phyloP scores from a whole-genome alignment of 2,329 filamentous ascomycete genomes.

The Diaporthe citrichinensis region DNA sequence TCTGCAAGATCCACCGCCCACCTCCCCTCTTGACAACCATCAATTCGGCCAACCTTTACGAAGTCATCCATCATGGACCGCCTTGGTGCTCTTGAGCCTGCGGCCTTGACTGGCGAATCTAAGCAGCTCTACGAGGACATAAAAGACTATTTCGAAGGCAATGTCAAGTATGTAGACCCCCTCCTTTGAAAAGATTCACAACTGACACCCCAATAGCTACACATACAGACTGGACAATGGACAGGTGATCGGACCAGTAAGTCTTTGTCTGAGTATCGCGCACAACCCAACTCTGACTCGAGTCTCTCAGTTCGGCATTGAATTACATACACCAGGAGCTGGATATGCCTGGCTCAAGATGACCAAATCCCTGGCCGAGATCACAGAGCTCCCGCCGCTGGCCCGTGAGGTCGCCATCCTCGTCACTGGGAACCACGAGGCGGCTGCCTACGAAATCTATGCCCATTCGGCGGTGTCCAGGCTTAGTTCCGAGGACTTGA shows the following conservation, averaged over 20 bases:
- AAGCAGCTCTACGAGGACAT: not conserved
- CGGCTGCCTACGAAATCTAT: not conserved
- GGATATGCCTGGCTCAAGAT: not conserved
- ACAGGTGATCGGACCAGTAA: not conserved
- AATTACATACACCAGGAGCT: not conserved
- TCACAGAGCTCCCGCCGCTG: not conserved
- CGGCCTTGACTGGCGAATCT: not conserved
- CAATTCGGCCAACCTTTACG: not conserved
- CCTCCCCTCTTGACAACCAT: not conserved
- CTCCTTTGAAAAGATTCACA: not conserved
- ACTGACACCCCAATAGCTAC: not conserved
- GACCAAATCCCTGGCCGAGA: not conserved
- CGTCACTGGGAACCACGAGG: not conserved
- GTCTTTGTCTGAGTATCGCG: not conserved
- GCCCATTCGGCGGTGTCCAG: not conserved
- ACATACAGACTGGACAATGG: not conserved
- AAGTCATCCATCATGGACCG: not conserved
- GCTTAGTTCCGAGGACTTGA: not conserved
- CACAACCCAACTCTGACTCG: not conserved
- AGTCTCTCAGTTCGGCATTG: not conserved
- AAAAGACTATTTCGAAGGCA: not conserved
- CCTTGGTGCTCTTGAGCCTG: not conserved
- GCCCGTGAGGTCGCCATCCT: not conserved
- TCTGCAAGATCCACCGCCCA: not conserved
- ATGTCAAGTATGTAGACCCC: not conserved